These are phyloP conservation scores for Starmera dryadoides DNA, from an alignment of 805 yeast species.

Conservation along the genomic window DNA sequence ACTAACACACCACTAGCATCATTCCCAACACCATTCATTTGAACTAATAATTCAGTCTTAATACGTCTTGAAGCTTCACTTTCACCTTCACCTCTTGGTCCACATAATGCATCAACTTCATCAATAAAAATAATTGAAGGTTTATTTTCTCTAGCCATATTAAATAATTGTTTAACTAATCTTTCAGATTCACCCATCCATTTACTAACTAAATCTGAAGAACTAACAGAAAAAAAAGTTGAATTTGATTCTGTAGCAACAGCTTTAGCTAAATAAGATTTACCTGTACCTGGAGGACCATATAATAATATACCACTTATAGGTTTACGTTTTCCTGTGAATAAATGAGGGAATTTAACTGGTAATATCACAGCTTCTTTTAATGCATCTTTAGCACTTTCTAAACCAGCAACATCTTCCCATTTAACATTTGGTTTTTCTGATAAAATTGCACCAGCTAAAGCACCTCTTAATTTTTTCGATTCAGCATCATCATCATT, in stretches of 20 bases:
- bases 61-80: conserved; percentile 94
- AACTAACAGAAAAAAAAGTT: conserved; percentile 93
- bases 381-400: conserved; percentile 89
- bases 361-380: conserved; percentile 97
- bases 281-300: conserved; percentile 98
- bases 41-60: conserved; percentile 91
- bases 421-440: conserved; percentile 91
- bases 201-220: conserved; percentile 91
- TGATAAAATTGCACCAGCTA: conserved; percentile 83
- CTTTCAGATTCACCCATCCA: conserved; percentile 99
- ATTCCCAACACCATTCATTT: conserved; percentile 98
- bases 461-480: conserved; percentile 83
- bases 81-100: conserved; percentile 97
- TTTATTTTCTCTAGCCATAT: conserved; percentile 93
- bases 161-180: conserved; percentile 87
- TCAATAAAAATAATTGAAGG: conserved; percentile 96
- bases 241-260: conserved; percentile 98
- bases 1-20: conserved; percentile 90
- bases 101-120: conserved; percentile 97
- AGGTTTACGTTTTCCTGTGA: conserved; percentile 92
- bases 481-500: conserved; percentile 72
- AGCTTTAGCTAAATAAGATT: conserved; percentile 93
- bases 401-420: conserved; percentile 96
- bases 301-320: conserved; percentile 82
- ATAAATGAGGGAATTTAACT: conserved; percentile 90